phyloP scores from a whole-genome alignment of 2,329 filamentous ascomycete species.

The Venturia effusa region DNA sequence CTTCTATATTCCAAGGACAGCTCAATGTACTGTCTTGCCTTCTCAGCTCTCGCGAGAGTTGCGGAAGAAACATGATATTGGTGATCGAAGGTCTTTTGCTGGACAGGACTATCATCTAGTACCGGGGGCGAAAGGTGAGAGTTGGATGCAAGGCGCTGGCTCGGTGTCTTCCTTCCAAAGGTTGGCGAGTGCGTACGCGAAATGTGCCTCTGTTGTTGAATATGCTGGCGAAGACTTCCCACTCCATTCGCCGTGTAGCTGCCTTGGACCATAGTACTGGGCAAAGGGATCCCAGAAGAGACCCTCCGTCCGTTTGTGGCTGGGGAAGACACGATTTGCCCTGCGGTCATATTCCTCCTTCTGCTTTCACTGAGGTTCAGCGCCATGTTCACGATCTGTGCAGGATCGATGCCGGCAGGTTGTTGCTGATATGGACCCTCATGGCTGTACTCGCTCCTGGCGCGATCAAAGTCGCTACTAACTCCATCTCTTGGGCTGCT shows the following conservation, averaged over 20 bases:
- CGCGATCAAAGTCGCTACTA: neutral
- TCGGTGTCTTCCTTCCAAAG: conserved; percentile 26
- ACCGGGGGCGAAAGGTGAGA: conserved; percentile 7
- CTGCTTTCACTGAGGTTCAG: conserved; percentile 77
- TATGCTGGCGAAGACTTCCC: conserved; percentile 53
- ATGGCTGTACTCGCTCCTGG: neutral
- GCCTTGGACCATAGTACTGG: conserved; percentile 19
- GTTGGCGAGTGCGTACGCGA: conserved; percentile 53
- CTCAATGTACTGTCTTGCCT: conserved; percentile 76
- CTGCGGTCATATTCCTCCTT: conserved; percentile 49
- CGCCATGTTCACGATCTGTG: conserved; percentile 88
- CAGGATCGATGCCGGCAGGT: conserved; percentile 51
- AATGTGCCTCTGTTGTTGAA: conserved; percentile 58
- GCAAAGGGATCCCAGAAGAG: conserved; percentile 30
- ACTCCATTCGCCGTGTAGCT: conserved; percentile 31
- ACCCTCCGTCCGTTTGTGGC: conserved; percentile 37
- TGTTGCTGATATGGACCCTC: neutral
- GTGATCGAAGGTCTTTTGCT: conserved; percentile 27
- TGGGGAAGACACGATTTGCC: conserved; percentile 41
- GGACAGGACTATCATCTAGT: conserved; percentile 18
- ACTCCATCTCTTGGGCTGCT: conserved; percentile 1
- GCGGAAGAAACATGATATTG: conserved; percentile 64
- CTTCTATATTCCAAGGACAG: conserved; percentile 75
- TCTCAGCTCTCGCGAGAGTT: conserved; percentile 72
- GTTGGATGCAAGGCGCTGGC: conserved; percentile 19